Percentiles rank a stretch among this genome's conserved stretches.
Evolutionary conservation across 495 filamentous ascomycete genomes (phyloP).

Genomic region (Xylaria cubensis): DNA sequence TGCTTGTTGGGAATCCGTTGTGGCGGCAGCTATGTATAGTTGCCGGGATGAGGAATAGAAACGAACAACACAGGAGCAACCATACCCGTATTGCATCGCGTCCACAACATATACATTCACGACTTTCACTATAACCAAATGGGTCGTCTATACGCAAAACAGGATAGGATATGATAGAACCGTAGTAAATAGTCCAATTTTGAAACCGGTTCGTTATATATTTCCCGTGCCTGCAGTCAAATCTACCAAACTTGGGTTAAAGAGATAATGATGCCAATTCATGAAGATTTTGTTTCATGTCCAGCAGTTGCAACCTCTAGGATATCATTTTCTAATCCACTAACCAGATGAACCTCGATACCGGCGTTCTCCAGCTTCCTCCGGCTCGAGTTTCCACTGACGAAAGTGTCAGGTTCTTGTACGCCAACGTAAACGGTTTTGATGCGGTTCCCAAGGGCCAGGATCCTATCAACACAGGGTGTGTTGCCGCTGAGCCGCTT

Average conservation of each 20-base stretch:
- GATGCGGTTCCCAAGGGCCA: slow-evolving; percentile 67
- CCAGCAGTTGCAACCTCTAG: slow-evolving; percentile 80
- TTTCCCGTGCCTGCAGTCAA: neutral
- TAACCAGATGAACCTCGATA: slow-evolving; percentile 73
- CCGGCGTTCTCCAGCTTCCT: slow-evolving; percentile 72
- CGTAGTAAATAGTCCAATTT: neutral
- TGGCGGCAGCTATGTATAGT: too few relatives aligned
- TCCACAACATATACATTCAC: neutral
- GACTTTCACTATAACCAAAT: neutral
- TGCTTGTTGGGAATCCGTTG: neutral
- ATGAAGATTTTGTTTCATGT: slow-evolving; percentile 57
- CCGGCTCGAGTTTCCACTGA: slow-evolving; percentile 78
- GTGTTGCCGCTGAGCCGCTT: slow-evolving; percentile 80
- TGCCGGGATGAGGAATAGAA: too few relatives aligned
- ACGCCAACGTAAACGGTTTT: slow-evolving; percentile 86
- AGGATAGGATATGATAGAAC: neutral
- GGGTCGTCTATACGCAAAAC: neutral
- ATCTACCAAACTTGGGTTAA: neutral
- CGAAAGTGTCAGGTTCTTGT: slow-evolving; percentile 87
- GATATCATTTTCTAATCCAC: slow-evolving; percentile 83
- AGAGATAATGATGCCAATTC: neutral
- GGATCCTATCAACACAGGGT: slow-evolving; percentile 82
- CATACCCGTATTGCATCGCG: too few relatives aligned
- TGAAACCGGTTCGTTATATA: neutral
- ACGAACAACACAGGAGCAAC: too few relatives aligned